Percentiles rank a stretch among this genome's conserved stretches.
These are phyloP conservation scores for Acanthamoeba sp. DNA, from an alignment of 208 protist species.

Conservation along the genomic window DNA sequence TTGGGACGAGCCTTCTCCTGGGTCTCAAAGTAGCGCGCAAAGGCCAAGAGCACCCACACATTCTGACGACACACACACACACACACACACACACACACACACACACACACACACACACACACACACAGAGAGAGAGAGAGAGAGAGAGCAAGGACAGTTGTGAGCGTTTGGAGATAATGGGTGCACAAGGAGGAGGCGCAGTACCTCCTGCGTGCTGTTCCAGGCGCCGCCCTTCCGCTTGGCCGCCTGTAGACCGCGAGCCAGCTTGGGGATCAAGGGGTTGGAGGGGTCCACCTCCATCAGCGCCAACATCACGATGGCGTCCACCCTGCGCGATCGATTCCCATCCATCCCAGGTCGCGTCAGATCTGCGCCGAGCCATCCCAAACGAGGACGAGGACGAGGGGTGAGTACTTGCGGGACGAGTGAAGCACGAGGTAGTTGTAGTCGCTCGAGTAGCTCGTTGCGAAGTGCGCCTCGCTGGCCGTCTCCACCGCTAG, in stretches of 20 bases:
- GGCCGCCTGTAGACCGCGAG: background rate
- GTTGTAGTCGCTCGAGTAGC: background rate
- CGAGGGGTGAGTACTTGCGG: constrained; percentile 17
- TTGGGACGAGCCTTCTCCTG: background rate
- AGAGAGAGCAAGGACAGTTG: no score
- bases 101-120: no score
- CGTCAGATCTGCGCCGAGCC: no score
- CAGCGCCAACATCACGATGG: background rate
- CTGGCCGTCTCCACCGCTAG: background rate
- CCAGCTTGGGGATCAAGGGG: constrained; percentile 39
- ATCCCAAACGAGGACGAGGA: no score
- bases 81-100: no score
- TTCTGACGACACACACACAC: no score
- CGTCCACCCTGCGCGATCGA: constrained; percentile 4
- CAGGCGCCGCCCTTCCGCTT: constrained; percentile 23
- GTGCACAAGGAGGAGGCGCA: no score
- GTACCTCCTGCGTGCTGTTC: constrained; percentile 60
- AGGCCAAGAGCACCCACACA: constrained; percentile 63
- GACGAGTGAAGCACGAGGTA: constrained; percentile 5
- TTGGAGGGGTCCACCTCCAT: background rate
- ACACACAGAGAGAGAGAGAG: background rate
- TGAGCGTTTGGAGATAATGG: no score
- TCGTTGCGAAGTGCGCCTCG: background rate
- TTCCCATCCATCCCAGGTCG: background rate
- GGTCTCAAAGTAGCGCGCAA: constrained; percentile 31